Evolutionary conservation across 2,329 filamentous ascomycete genomes (phyloP), one percentile per base, ranked within the genome.

Genomic region (Metarhizium sp.): DNA sequence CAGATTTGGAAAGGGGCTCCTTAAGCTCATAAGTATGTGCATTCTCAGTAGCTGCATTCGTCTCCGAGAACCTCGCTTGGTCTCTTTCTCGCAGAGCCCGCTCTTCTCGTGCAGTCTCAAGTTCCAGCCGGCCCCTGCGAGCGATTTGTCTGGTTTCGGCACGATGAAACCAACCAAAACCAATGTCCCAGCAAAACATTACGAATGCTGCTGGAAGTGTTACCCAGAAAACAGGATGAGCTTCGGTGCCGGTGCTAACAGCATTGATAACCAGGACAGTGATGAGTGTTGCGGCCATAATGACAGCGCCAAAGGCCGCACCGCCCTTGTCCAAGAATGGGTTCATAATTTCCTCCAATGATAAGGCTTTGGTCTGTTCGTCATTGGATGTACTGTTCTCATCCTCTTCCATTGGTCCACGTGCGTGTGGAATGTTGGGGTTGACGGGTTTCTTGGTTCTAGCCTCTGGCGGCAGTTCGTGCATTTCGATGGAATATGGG

Each of bases 321-420:
- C 86, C 81, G 2, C 74, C 71, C 59, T 82, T 86, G 63, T 90
- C 86, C 0, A 90, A 67, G 56, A 86, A 90, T 0, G 87, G 87
- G 59, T 90, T 88, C 78, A 90, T 80, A 62, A 90, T 87, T 62
- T 90, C 86, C 59, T 87, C 85, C 0, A 90, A 76, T 0, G 83
- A 83, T 0, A 86, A 69, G 0, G 79, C 67, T 59, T 85, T 78
- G 3, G 70, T 74, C 56, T 80, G 69, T 32, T 82, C 78, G 7
- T 76, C 70, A 34, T 76, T 71, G n/a, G 69, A 66, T 8, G 69
- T 64, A 8, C 67, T 61, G 4, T 73, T 71, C 7, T 80, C 78
- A 52, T 79, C 72, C 48, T 81, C 78, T 7, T 79, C 78, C 0
- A 75, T 73, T 2, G 68, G 74, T n/a, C 79, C 79, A 58, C 82